Evolutionary conservation across 306 rosid species (phyloP).

Genomic region (Vigna trinervia): DNA sequence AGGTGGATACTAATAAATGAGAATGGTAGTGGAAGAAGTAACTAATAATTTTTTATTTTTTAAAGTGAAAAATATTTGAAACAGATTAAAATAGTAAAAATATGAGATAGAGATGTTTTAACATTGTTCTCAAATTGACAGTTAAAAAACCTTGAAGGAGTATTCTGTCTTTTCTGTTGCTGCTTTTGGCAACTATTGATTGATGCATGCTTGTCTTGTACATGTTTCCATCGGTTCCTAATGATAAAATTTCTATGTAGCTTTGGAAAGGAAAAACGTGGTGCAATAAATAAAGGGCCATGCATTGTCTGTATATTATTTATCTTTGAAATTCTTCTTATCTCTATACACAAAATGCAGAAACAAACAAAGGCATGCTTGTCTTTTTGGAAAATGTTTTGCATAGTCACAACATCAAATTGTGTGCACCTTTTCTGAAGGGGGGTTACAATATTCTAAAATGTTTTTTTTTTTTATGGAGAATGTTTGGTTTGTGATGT

Average conservation of each 20-base stretch:
- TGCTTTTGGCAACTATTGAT: background rate
- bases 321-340: background rate
- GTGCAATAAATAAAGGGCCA: slow-evolving; percentile 16
- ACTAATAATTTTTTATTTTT: background rate
- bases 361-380: background rate
- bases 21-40: background rate
- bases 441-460: background rate
- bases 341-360: background rate
- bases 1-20: slow-evolving; percentile 6
- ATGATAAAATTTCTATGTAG: background rate
- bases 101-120: background rate
- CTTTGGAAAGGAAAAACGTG: slow-evolving; percentile 12
- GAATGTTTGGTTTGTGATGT: background rate
- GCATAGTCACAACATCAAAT: background rate
- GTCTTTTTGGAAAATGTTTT: background rate
- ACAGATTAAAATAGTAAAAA: background rate
- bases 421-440: background rate
- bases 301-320: background rate
- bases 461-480: background rate
- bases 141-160: background rate
- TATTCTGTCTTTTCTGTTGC: slow-evolving; percentile 9
- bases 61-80: background rate
- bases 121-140: background rate
- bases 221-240: background rate
- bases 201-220: slow-evolving; percentile 17